Evolutionary conservation across 371 early-diverging fungal genomes (phyloP).

Genomic region (Cokeromyces recurvatus): DNA sequence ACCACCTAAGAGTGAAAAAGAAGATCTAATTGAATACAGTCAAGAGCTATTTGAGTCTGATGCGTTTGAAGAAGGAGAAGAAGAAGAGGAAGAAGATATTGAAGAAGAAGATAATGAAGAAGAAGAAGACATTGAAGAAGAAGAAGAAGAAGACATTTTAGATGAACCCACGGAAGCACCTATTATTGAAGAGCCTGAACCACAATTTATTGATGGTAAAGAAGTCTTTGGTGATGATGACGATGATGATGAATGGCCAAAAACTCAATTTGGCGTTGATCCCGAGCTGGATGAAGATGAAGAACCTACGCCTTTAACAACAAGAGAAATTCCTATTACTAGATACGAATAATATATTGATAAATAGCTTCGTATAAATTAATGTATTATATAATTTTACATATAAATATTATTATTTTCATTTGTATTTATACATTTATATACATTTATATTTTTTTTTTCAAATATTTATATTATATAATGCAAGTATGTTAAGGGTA

Average conservation of each 20-base stretch:
- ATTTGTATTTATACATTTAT: too few relatives aligned
- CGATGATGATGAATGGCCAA: slow-evolving; percentile 26
- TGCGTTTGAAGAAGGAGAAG: not conserved
- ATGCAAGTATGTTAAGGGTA: too few relatives aligned
- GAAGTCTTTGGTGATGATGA: slow-evolving; percentile 15
- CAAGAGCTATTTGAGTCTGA: not conserved
- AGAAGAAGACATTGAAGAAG: not conserved
- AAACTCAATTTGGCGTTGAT: slow-evolving; percentile 13
- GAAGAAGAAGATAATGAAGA: slow-evolving; percentile 1
- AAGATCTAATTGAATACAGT: too few relatives aligned
- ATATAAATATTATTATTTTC: too few relatives aligned
- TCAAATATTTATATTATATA: too few relatives aligned
- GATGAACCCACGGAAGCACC: slow-evolving; percentile 17
- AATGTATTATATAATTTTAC: too few relatives aligned
- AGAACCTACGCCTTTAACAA: not conserved
- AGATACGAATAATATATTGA: too few relatives aligned
- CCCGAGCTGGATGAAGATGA: slow-evolving; percentile 11
- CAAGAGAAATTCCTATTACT: slow-evolving; percentile 11
- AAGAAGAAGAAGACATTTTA: not conserved
- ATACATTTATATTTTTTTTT: too few relatives aligned
- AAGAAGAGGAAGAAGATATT: slow-evolving; percentile 5
- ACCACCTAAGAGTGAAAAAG: not conserved
- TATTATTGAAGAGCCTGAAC: slow-evolving; percentile 9
- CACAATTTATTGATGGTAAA: slow-evolving; percentile 17
- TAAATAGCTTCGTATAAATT: too few relatives aligned